Conservation (phyloP, 352 stramenopile species). For the Thraustochytrium aureum region DNA sequence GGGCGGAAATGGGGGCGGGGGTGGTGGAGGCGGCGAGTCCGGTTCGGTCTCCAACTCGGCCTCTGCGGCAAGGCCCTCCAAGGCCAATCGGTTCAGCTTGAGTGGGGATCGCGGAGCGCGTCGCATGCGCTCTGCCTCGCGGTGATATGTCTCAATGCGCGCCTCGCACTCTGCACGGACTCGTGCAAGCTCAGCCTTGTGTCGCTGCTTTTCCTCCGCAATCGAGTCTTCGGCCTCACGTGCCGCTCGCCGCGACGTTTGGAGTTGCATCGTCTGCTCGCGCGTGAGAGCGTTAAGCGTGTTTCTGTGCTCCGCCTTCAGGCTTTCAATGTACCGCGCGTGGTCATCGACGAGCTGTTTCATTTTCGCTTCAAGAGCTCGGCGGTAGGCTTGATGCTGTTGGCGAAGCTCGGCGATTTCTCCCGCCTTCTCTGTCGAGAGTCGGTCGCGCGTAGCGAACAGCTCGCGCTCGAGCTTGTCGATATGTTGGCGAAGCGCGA, state of each 20-base stretch:
- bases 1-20: neutral
- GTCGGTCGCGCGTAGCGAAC: neutral
- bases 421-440: neutral
- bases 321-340: neutral
- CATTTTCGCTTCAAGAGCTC: conserved; percentile 38
- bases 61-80: neutral
- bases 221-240: neutral
- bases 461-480: conserved; percentile 20
- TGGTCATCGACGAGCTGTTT: conserved; percentile 45
- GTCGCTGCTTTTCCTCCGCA: neutral
- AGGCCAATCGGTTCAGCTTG: neutral
- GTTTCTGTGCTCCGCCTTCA: conserved; percentile 10
- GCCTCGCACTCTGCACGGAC: neutral
- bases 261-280: conserved; percentile 48
- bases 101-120: neutral
- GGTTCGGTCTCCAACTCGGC: neutral
- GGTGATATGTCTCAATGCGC: conserved; percentile 2
- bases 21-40: neutral
- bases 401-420: neutral
- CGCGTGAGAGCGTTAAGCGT: neutral
- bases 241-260: conserved; percentile 1
- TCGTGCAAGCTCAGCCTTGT: neutral
- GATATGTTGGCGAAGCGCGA: neutral
- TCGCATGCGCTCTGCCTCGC: conserved; percentile 13
- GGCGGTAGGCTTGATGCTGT: conserved; percentile 6